Conservation (phyloP, 257 asterid genomes). For the Solanum commersonii region DNA sequence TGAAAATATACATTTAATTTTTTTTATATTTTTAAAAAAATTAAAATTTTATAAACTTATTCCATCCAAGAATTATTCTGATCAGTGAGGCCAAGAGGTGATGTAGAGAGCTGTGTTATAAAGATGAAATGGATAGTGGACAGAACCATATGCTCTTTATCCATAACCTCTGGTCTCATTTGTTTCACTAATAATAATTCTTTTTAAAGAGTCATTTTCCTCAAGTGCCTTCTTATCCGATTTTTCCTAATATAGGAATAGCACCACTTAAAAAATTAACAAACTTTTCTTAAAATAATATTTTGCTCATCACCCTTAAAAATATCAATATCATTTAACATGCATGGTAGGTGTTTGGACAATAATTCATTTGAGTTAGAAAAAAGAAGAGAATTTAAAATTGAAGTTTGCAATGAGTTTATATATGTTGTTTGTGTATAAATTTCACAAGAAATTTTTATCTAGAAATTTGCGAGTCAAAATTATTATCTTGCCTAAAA, state of each 20-base stretch:
- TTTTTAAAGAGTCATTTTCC: not conserved
- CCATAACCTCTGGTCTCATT: not conserved
- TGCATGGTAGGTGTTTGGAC: not conserved
- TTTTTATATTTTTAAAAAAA: not conserved
- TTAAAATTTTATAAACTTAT: not conserved
- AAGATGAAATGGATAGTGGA: not conserved
- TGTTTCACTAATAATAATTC: not conserved
- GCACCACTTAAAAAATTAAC: not conserved
- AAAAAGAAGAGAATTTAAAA: not conserved
- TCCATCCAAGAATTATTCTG: not conserved
- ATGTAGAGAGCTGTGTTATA: not conserved
- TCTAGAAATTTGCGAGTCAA: not conserved
- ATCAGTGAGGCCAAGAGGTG: not conserved
- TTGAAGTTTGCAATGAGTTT: not conserved
- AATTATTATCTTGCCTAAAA: not conserved
- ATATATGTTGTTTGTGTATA: not conserved
- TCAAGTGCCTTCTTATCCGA: not conserved
- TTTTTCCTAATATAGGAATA: not conserved
- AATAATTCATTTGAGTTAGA: not conserved
- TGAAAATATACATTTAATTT: not conserved
- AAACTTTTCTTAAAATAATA: not conserved
- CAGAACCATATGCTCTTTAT: conserved; percentile 2
- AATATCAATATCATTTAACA: not conserved
- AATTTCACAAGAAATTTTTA: not conserved
- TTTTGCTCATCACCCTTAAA: not conserved